Evolutionary conservation across 2,329 filamentous ascomycete genomes (phyloP).

Genomic region (Penicillium sclerotiorum): DNA sequence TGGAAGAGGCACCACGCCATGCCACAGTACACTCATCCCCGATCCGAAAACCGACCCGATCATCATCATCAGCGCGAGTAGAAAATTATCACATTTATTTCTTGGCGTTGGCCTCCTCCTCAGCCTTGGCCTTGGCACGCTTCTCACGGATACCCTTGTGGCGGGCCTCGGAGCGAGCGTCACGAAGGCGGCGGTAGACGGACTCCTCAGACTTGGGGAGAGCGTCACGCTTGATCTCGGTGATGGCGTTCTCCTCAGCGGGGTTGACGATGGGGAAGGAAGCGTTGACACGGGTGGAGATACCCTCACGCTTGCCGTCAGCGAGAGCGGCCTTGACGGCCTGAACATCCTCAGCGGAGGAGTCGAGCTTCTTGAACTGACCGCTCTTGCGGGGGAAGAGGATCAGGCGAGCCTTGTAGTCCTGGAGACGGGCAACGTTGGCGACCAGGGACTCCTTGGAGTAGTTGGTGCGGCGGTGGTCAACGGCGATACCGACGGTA

Average conservation of each 20-base stretch:
- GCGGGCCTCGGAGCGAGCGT: slow-evolving; percentile 80
- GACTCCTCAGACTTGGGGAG: slow-evolving; percentile 78
- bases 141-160: slow-evolving; percentile 85
- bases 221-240: slow-evolving; percentile 79
- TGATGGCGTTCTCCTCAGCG: slow-evolving; percentile 59
- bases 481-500: slow-evolving; percentile 96
- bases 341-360: slow-evolving; percentile 79
- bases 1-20: slow-evolving; percentile 41
- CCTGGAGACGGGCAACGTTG: slow-evolving; percentile 98
- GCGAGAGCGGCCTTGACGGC: slow-evolving; percentile 61
- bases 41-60: slow-evolving; percentile 42
- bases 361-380: slow-evolving; percentile 91
- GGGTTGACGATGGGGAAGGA: slow-evolving; percentile 74
- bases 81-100: slow-evolving; percentile 49
- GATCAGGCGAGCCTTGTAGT: slow-evolving; percentile 94
- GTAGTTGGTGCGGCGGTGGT: slow-evolving; percentile 94
- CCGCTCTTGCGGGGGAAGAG: slow-evolving; percentile 95
- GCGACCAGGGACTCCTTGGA: slow-evolving; percentile 90
- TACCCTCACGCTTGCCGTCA: slow-evolving; percentile 55
- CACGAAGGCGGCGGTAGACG: slow-evolving; percentile 84
- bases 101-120: slow-evolving; percentile 62
- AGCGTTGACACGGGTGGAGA: slow-evolving; percentile 57
- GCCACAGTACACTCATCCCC: slow-evolving; percentile 40
- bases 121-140: slow-evolving; percentile 81
- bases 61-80: slow-evolving; percentile 40